Percentiles rank a stretch among this genome's conserved stretches.
These are phyloP conservation scores for Pseudopyrenochaeta lycopersici DNA, from an alignment of 2,329 filamentous ascomycete species.

Conservation along the genomic window DNA sequence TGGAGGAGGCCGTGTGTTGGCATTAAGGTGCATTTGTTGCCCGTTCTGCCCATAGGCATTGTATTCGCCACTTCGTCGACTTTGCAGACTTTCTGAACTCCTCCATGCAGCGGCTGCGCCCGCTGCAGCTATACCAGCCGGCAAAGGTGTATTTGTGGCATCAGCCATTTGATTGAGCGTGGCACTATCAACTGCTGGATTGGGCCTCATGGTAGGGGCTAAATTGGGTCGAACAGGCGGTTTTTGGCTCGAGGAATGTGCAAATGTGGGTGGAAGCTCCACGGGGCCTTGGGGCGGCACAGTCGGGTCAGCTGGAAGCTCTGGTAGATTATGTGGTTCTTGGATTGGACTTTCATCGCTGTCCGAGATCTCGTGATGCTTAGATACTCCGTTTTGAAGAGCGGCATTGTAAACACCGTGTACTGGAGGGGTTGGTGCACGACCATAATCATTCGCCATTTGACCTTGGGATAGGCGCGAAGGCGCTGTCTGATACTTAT, in stretches of 20 bases:
- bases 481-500: constrained; percentile 51
- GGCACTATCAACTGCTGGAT: constrained; percentile 81
- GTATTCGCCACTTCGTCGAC: constrained; percentile 44
- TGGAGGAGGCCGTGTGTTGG: constrained; percentile 62
- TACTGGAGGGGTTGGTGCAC: constrained; percentile 52
- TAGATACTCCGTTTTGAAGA: constrained; percentile 25
- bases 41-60: constrained; percentile 29
- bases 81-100: constrained; percentile 40
- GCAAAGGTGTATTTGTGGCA: constrained; percentile 65
- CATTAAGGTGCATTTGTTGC: constrained; percentile 45
- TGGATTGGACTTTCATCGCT: constrained; percentile 39
- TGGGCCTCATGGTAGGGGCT: constrained; percentile 78
- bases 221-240: constrained; percentile 76
- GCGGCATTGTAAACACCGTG: constrained; percentile 40
- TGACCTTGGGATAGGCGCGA: constrained; percentile 52
- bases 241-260: constrained; percentile 75
- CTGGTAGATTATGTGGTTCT: constrained; percentile 39
- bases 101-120: constrained; percentile 53
- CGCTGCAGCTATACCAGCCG: constrained; percentile 47
- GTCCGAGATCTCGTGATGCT: constrained; percentile 40
- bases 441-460: constrained; percentile 40
- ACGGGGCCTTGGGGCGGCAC: constrained; percentile 75
- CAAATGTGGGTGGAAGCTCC: constrained; percentile 78
- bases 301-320: constrained; percentile 46
- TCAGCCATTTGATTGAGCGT: constrained; percentile 84